These are phyloP conservation scores for Warburgia ugandensis DNA, from an alignment of 164 flowering plant genomes.

Conservation along the genomic window DNA sequence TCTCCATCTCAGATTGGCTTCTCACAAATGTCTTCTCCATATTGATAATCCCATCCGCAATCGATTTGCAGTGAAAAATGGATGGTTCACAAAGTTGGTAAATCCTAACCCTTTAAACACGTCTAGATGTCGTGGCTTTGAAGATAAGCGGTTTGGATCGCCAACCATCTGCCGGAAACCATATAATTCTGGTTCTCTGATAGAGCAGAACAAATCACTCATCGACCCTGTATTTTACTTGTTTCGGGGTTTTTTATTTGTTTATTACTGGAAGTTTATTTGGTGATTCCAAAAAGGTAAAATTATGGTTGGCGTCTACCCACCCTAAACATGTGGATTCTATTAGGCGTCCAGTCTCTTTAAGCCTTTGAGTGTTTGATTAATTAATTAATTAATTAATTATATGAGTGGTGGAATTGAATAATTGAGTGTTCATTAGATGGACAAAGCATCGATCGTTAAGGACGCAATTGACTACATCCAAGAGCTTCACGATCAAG, in stretches of 20 bases:
- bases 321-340: conserved; percentile 1
- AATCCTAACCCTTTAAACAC: too few relatives aligned
- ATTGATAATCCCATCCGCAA: too few relatives aligned
- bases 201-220: too few relatives aligned
- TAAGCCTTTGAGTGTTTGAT: conserved; percentile 1
- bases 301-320: not conserved
- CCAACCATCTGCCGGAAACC: too few relatives aligned
- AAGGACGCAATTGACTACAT: conserved; percentile 74
- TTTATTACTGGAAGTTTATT: too few relatives aligned
- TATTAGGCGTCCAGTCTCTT: not conserved
- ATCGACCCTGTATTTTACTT: too few relatives aligned
- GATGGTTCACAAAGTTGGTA: too few relatives aligned
- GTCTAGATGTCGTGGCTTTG: too few relatives aligned
- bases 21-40: not conserved
- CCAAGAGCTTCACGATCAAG: conserved; percentile 66
- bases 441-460: conserved; percentile 85
- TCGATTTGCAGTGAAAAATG: too few relatives aligned
- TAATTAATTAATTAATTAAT: conserved; percentile 2
- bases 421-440: conserved; percentile 23
- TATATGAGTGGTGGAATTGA: not conserved
- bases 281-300: not conserved
- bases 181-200: too few relatives aligned
- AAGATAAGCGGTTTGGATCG: too few relatives aligned
- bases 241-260: too few relatives aligned
- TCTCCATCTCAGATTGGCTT: not conserved